These are phyloP conservation scores for Vigna nakashimae DNA, from an alignment of 306 rosid species.

Conservation along the genomic window DNA sequence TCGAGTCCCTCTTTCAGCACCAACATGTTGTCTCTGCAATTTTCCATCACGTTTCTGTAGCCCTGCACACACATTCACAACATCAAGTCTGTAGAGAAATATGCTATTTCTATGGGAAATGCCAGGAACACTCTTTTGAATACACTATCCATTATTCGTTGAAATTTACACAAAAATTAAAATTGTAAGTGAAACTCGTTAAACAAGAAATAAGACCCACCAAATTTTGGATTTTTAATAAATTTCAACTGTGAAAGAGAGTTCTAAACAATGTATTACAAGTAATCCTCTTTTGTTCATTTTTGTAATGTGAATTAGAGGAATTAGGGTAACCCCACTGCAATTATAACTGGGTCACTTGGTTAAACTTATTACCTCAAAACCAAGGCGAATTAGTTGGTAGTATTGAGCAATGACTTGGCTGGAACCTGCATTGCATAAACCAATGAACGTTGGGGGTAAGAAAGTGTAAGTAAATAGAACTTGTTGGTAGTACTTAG, in stretches of 20 bases:
- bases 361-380: slow-evolving; percentile 60
- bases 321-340: not conserved
- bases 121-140: no score
- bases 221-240: no score
- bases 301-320: not conserved
- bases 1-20: slow-evolving; percentile 82
- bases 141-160: no score
- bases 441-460: not conserved
- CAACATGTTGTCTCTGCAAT: slow-evolving; percentile 85
- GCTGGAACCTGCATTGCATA: slow-evolving; percentile 80
- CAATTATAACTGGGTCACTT: not conserved
- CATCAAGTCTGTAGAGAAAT: not conserved
- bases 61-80: slow-evolving; percentile 56
- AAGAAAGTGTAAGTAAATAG: not conserved
- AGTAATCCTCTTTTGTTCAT: no score
- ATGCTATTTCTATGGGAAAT: no score
- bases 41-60: slow-evolving; percentile 85
- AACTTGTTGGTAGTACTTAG: not conserved
- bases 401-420: slow-evolving; percentile 96
- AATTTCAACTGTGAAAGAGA: no score
- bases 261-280: no score
- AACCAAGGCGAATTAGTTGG: slow-evolving; percentile 89
- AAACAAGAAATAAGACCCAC: no score
- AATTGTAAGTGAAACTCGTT: no score
- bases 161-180: no score